Evolutionary conservation across 805 yeast species (phyloP), one percentile per base, ranked within the genome.

Genomic region (Dipodascus albidus): DNA sequence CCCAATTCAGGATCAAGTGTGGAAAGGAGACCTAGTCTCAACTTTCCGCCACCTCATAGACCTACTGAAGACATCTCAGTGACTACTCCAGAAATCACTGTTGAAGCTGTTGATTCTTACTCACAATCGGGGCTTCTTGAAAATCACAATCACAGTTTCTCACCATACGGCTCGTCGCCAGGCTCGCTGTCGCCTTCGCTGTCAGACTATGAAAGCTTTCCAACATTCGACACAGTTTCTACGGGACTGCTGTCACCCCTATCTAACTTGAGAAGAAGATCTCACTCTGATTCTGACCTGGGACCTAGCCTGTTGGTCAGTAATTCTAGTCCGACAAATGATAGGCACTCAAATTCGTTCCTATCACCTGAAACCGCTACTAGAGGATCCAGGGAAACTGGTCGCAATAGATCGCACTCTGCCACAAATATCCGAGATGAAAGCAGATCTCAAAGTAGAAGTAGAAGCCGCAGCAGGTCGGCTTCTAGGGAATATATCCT

Each of bases 401-500:
- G 27, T 15, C 24, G 49, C 14, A 38, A 38, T 14, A 14, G 44
- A 38, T 38, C 44, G 20, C 44, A 38, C n/a, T 38, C 44, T 38
- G 44, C 44, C 20, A 38, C 44, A n/a, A 17, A 14, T 38, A 38
- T 38, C n/a, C 4, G 44, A 6, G 20, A 17, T 19, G 44, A 14
- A n/a, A 38, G 44, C 44, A 14, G 44, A 14, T n/a, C 20, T 4
- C 17, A 19, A 4, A 38, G 44, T 19, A 4, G 44, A 14, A 38
- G 44, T 19, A 14, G 44, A 38, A 38, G 44, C 15, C 17, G 44
- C 17, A 38, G 44, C 44, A 14, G 44, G 15, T 38, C 44, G 9
- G 44, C 44, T 6, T 20, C 51, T 58, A 49, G 83, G 41, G 84
- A 83, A 58, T 78, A 82, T 61, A 77, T 83, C 73, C 67, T 82